Evolutionary conservation across 2,329 filamentous ascomycete species (phyloP).

Genomic region (Bipolaris bicolor): DNA sequence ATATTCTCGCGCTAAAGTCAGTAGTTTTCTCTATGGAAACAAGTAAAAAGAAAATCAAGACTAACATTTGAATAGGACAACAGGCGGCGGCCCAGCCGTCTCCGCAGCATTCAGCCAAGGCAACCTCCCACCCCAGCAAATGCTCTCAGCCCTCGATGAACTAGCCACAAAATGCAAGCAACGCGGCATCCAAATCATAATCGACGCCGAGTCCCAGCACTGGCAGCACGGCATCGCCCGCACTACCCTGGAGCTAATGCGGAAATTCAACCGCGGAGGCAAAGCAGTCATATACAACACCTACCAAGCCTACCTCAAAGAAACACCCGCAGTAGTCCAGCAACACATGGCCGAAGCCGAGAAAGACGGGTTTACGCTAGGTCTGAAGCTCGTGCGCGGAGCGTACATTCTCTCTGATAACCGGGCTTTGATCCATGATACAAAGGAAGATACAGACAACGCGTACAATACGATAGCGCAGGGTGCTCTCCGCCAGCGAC

Average conservation of each 20-base stretch:
- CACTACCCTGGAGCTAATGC: constrained; percentile 65
- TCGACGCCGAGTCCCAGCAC: constrained; percentile 57
- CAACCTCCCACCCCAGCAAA: constrained; percentile 49
- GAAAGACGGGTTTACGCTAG: constrained; percentile 59
- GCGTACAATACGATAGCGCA: constrained; percentile 73
- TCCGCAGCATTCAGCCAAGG: constrained; percentile 48
- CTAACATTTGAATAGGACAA: constrained; percentile 45
- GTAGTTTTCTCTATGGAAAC: background rate
- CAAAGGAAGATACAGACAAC: constrained; percentile 61
- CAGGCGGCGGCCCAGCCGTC: constrained; percentile 53
- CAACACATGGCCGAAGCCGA: constrained; percentile 56
- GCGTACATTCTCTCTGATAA: constrained; percentile 62
- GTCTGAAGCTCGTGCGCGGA: constrained; percentile 64
- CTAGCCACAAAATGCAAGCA: constrained; percentile 50
- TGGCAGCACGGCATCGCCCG: constrained; percentile 50
- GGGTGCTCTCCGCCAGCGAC: constrained; percentile 51
- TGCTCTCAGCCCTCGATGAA: constrained; percentile 52
- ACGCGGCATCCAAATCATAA: constrained; percentile 52
- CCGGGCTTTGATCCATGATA: constrained; percentile 59
- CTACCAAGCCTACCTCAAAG: constrained; percentile 64
- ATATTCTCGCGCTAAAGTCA: constrained; percentile 44
- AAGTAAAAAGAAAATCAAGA: background rate
- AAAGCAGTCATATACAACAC: constrained; percentile 70
- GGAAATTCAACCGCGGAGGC: constrained; percentile 57
- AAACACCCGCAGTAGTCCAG: constrained; percentile 51